phyloP scores from a whole-genome alignment of 179 eudicot genomes.

The Silene noctiflora region DNA sequence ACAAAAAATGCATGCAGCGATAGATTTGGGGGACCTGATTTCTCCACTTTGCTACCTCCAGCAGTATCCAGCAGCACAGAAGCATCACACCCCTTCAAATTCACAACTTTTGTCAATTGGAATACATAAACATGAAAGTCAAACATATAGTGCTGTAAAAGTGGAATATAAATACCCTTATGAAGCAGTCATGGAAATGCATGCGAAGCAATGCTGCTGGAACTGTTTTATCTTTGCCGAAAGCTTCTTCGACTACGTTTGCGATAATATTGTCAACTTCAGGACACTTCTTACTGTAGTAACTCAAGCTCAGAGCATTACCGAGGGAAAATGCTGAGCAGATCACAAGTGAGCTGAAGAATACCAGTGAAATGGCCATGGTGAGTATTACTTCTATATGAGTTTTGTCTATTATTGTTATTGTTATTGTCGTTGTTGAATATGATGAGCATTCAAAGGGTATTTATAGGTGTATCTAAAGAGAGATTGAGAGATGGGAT shows the following conservation, averaged over 20 bases:
- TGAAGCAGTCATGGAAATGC: slow-evolving; percentile 91
- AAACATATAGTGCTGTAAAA: background rate
- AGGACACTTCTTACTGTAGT: slow-evolving; percentile 58
- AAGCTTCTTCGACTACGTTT: slow-evolving; percentile 37
- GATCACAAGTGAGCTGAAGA: slow-evolving; percentile 34
- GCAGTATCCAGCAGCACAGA: slow-evolving; percentile 64
- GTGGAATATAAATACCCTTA: slow-evolving; percentile 18
- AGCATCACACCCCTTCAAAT: slow-evolving; percentile 78
- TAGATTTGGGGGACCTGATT: slow-evolving; percentile 63
- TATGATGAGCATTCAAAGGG: background rate
- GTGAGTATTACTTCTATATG: background rate
- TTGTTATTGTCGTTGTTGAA: slow-evolving; percentile 17
- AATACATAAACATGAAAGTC: slow-evolving; percentile 2
- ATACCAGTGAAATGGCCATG: slow-evolving; percentile 35
- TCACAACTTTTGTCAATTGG: background rate
- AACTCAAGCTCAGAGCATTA: slow-evolving; percentile 47
- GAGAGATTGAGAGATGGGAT: slow-evolving; percentile 10
- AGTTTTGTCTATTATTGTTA: background rate
- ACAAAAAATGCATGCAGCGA: slow-evolving; percentile 78
- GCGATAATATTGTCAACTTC: slow-evolving; percentile 41
- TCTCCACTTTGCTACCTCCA: slow-evolving; percentile 59
- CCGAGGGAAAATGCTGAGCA: slow-evolving; percentile 27
- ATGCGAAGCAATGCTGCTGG: slow-evolving; percentile 67
- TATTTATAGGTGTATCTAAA: slow-evolving; percentile 29
- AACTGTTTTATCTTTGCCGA: slow-evolving; percentile 42